phyloP scores from a whole-genome alignment of 1,139 yeast genomes.

The Starmera stellimalicola region DNA sequence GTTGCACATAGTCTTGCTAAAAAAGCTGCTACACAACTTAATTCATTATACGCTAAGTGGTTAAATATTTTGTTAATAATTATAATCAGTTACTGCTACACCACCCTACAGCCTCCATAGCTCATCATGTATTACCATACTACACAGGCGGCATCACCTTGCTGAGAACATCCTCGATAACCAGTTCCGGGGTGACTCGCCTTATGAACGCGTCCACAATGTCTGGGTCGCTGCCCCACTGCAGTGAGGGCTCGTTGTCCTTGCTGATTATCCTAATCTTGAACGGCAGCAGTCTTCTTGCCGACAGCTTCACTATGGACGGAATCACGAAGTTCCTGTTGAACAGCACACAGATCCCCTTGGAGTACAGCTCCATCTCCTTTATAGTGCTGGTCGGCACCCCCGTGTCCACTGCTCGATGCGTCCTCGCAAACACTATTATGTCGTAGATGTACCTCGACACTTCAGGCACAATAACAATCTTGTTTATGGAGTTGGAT shows the following conservation, averaged over 20 bases:
- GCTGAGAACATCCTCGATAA: conserved; percentile 38
- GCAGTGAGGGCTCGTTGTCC: conserved; percentile 38
- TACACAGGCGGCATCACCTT: conserved; percentile 36
- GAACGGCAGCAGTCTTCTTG: conserved; percentile 36
- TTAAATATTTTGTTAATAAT: no score
- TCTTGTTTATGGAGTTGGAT: conserved; percentile 12
- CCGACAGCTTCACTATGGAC: conserved; percentile 36
- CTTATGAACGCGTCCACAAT: conserved; percentile 30
- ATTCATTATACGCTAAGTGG: no score
- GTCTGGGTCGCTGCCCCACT: conserved; percentile 42
- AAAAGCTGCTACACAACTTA: no score
- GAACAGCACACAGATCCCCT: conserved; percentile 31
- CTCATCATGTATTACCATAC: not conserved
- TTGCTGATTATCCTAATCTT: conserved; percentile 29
- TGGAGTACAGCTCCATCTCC: conserved; percentile 32
- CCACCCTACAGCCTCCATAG: not conserved
- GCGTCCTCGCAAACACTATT: conserved; percentile 37
- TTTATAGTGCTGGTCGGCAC: conserved; percentile 34
- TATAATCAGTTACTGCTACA: not conserved
- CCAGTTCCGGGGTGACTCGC: conserved; percentile 34
- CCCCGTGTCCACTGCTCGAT: conserved; percentile 41
- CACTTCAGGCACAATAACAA: conserved; percentile 36
- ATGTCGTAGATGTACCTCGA: conserved; percentile 46
- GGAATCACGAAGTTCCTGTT: conserved; percentile 38
- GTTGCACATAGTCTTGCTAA: no score